Conservation (phyloP, 1,284 basidiomycete species). For the Porphyrellus sp. region DNA sequence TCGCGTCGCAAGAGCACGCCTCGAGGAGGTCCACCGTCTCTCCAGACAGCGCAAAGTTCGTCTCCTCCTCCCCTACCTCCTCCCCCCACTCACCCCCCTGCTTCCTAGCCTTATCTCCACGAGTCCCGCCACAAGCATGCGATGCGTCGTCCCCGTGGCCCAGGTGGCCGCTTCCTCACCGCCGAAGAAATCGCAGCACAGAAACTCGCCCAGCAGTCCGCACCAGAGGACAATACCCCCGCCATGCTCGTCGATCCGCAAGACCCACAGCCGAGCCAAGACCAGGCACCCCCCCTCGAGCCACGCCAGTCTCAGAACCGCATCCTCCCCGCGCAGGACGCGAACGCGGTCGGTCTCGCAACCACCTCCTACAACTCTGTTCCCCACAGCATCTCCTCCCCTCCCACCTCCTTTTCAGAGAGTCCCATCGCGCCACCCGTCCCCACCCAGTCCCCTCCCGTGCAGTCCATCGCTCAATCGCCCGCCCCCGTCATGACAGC, state of each 20-base stretch:
- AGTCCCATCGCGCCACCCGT: slow-evolving; percentile 14
- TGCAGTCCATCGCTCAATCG: slow-evolving; percentile 22
- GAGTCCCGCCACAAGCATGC: slow-evolving; percentile 98
- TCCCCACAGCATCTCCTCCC: slow-evolving; percentile 21
- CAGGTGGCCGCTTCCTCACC: slow-evolving; percentile 94
- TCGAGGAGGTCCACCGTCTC: slow-evolving; percentile 90
- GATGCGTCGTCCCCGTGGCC: slow-evolving; percentile 93
- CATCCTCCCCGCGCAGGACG: slow-evolving; percentile 23
- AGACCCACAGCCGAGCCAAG: slow-evolving; percentile 10
- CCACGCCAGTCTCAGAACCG: slow-evolving; percentile 19
- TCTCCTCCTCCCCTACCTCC: slow-evolving; percentile 1
- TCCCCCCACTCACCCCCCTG: slow-evolving; percentile 5
- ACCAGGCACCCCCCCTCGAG: slow-evolving; percentile 10
- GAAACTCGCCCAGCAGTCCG: slow-evolving; percentile 42
- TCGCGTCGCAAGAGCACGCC: slow-evolving; percentile 78
- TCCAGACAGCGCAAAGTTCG: slow-evolving; percentile 87
- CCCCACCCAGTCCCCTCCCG: slow-evolving; percentile 24
- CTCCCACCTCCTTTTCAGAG: slow-evolving; percentile 27
- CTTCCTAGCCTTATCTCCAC: slow-evolving; percentile 85
- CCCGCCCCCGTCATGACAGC: slow-evolving; percentile 19
- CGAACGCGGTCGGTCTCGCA: slow-evolving; percentile 5
- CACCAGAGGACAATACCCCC: slow-evolving; percentile 19
- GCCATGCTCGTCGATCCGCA: slow-evolving; percentile 11
- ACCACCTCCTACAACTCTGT: slow-evolving; percentile 14
- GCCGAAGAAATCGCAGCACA: slow-evolving; percentile 88